These are phyloP conservation scores for Candida adriatica DNA, from an alignment of 805 yeast species.

Conservation along the genomic window DNA sequence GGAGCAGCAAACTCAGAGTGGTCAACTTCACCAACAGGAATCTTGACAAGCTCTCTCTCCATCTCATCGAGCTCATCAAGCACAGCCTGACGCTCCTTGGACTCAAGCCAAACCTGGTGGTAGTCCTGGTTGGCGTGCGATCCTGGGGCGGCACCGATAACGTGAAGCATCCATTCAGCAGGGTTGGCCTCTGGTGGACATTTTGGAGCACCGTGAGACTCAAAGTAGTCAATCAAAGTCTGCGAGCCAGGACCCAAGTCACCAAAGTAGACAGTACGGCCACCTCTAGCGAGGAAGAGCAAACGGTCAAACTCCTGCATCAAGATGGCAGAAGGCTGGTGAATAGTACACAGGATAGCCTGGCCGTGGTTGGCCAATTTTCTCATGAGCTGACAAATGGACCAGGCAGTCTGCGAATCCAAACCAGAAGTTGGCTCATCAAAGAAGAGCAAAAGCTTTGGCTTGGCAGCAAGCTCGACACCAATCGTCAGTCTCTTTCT, in stretches of 20 bases:
- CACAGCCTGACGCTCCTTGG: constrained; percentile 53
- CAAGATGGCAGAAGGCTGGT: constrained; percentile 79
- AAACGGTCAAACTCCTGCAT: constrained; percentile 74
- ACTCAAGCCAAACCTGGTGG: constrained; percentile 69
- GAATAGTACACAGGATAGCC: constrained; percentile 69
- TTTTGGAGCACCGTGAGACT: constrained; percentile 52
- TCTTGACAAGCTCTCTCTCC: constrained; percentile 49
- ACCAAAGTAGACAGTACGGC: constrained; percentile 71
- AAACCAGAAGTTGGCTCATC: constrained; percentile 69
- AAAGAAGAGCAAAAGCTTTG: constrained; percentile 49
- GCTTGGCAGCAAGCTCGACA: constrained; percentile 62
- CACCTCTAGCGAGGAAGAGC: constrained; percentile 63
- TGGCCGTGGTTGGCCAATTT: constrained; percentile 54
- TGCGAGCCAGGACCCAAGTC: constrained; percentile 56
- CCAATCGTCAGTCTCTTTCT: constrained; percentile 62
- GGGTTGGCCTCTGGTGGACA: constrained; percentile 73
- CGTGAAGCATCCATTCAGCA: constrained; percentile 90
- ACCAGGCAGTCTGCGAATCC: constrained; percentile 65
- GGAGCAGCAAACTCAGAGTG: constrained; percentile 39
- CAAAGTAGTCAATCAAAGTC: constrained; percentile 59
- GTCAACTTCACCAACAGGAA: constrained; percentile 29
- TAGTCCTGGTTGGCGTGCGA: constrained; percentile 68
- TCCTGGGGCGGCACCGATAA: constrained; percentile 80
- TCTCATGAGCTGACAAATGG: constrained; percentile 54
- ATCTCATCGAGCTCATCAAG: constrained; percentile 53